Percentiles rank a stretch among this genome's conserved stretches.
Evolutionary conservation across 345 rosid genomes (phyloP).

Genomic region (Salix viminalis): DNA sequence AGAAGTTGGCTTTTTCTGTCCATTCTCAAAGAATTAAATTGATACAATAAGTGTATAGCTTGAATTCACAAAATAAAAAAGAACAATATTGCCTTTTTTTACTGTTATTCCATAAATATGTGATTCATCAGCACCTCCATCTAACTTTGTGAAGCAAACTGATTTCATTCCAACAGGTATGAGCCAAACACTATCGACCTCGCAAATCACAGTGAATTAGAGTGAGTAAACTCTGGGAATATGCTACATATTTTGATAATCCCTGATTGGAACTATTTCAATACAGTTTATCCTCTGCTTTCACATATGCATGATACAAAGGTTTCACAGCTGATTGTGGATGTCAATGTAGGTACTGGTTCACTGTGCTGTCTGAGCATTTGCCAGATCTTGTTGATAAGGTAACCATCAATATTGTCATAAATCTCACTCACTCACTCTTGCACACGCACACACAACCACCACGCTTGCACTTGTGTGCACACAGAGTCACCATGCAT

Average conservation of each 20-base stretch:
- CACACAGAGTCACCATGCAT: background rate
- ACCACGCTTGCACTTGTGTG: background rate
- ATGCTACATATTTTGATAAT: conserved; percentile 4
- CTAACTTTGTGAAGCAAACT: conserved; percentile 3
- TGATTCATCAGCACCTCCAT: background rate
- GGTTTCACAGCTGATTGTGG: conserved; percentile 11
- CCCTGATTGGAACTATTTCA: background rate
- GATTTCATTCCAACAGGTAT: conserved; percentile 49
- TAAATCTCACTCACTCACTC: background rate
- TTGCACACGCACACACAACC: too few relatives aligned
- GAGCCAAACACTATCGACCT: conserved; percentile 97
- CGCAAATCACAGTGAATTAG: conserved; percentile 73
- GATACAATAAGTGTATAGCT: background rate
- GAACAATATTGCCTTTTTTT: background rate
- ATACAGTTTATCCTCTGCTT: background rate
- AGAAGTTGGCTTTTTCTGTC: background rate
- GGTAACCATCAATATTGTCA: conserved; percentile 39
- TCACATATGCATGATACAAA: background rate
- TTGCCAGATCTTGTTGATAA: conserved; percentile 89
- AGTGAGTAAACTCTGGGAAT: conserved; percentile 54
- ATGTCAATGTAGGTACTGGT: conserved; percentile 73
- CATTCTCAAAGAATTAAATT: background rate
- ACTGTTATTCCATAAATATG: background rate
- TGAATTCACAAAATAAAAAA: background rate
- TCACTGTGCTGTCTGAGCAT: conserved; percentile 90